Evolutionary conservation across 1,139 yeast genomes (phyloP).

Genomic region (Geotrichum australiense): DNA sequence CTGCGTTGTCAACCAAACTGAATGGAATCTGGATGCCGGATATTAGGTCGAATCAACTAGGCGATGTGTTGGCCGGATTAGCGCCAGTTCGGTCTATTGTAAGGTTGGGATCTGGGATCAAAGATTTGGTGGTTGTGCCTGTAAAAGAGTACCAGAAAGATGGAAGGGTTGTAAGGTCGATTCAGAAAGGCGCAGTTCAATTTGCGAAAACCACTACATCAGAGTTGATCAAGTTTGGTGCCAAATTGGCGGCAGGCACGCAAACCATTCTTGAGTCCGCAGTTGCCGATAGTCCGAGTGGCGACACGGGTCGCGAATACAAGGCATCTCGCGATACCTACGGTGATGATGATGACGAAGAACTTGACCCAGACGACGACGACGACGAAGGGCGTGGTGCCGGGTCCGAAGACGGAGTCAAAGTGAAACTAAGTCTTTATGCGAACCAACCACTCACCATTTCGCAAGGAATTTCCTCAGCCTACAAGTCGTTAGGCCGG

Average conservation of each 20-base stretch:
- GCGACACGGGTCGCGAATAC: conserved; percentile 56
- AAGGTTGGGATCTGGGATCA: conserved; percentile 71
- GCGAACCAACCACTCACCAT: conserved; percentile 75
- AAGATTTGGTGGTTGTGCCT: conserved; percentile 67
- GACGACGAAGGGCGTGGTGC: conserved; percentile 22
- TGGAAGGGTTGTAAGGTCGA: conserved; percentile 59
- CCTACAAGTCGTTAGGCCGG: conserved; percentile 64
- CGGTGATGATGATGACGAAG: conserved; percentile 29
- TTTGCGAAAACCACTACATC: conserved; percentile 77
- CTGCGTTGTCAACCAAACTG: conserved; percentile 48
- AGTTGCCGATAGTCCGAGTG: conserved; percentile 66
- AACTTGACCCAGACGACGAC: conserved; percentile 30
- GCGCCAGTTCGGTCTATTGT: conserved; percentile 76
- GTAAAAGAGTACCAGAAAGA: conserved; percentile 66
- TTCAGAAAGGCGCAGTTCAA: conserved; percentile 70
- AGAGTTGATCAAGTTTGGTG: conserved; percentile 76
- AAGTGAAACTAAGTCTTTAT: conserved; percentile 54
- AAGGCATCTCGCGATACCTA: conserved; percentile 21
- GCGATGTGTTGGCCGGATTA: conserved; percentile 74
- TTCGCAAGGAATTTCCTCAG: conserved; percentile 64
- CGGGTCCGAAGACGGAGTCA: conserved; percentile 30
- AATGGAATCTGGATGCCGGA: conserved; percentile 81
- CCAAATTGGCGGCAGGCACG: conserved; percentile 81
- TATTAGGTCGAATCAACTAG: conserved; percentile 67
- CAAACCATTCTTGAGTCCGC: conserved; percentile 75